Conservation (phyloP, 2,329 filamentous ascomycete species). For the Fusarium tupiense region DNA sequence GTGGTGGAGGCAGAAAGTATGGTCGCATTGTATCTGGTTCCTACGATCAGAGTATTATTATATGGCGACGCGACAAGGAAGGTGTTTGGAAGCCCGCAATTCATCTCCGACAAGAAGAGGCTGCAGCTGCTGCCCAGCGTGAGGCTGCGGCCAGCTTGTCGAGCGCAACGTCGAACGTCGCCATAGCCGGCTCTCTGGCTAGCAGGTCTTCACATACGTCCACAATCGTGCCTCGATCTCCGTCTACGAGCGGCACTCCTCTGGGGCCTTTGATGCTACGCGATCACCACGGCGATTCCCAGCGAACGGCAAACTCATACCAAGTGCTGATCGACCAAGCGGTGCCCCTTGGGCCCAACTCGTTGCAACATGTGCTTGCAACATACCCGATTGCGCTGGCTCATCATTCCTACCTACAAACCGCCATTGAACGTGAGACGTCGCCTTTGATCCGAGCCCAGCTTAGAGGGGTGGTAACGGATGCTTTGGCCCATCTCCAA, state of each 20-base stretch:
- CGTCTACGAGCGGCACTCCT: conserved; percentile 15
- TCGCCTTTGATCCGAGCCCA: conserved; percentile 60
- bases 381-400: conserved; percentile 60
- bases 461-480: conserved; percentile 60
- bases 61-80: conserved; percentile 88
- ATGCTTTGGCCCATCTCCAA: conserved; percentile 57
- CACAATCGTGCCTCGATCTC: conserved; percentile 11
- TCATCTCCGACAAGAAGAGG: conserved; percentile 78
- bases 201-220: conserved; percentile 9
- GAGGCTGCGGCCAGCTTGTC: conserved; percentile 33
- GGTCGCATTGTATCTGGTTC: conserved; percentile 96
- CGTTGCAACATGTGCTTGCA: conserved; percentile 57
- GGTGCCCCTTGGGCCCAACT: conserved; percentile 60
- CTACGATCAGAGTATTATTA: conserved; percentile 94
- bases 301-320: conserved; percentile 54
- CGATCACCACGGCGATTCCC: conserved; percentile 38
- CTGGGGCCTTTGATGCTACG: conserved; percentile 32
- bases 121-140: conserved; percentile 61
- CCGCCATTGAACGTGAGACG: conserved; percentile 61
- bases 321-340: conserved; percentile 63
- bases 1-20: conserved; percentile 88
- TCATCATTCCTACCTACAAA: conserved; percentile 60
- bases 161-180: conserved; percentile 19
- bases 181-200: conserved; percentile 14
- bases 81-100: conserved; percentile 86